Evolutionary conservation across 768 basidiomycete genomes (phyloP).

Genomic region (Lanmaoa pseudosensibilis): DNA sequence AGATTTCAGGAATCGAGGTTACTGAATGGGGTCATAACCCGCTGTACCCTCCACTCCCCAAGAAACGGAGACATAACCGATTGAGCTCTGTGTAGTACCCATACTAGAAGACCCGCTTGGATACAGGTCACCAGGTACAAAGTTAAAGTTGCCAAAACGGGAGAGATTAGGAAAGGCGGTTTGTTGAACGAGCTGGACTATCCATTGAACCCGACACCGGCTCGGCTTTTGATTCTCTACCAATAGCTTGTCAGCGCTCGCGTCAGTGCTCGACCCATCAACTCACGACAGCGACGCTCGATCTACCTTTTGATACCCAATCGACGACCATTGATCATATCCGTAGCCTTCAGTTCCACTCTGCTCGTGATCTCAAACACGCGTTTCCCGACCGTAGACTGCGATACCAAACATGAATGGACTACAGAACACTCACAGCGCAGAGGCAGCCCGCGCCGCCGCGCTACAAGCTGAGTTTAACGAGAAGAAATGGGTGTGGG

Average conservation of each 20-base stretch:
- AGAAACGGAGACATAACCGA: neutral
- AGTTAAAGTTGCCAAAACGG: conserved; percentile 17
- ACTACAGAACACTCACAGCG: conserved; percentile 49
- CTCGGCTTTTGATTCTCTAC: neutral
- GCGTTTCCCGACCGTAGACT: conserved; percentile 10
- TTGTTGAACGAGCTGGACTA: conserved; percentile 2
- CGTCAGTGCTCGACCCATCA: neutral
- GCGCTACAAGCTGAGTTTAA: conserved; percentile 95
- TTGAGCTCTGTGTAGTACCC: neutral
- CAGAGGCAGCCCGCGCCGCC: conserved; percentile 78
- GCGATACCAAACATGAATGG: conserved; percentile 43
- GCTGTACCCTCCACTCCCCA: neutral
- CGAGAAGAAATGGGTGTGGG: conserved; percentile 99
- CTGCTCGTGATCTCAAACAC: conserved; percentile 5
- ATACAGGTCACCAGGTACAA: neutral
- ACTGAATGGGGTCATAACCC: neutral
- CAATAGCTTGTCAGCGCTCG: neutral
- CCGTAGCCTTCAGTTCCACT: conserved; percentile 2
- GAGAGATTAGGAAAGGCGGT: conserved; percentile 3
- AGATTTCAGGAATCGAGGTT: neutral
- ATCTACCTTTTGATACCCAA: conserved; percentile 10
- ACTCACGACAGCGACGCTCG: conserved; percentile 5
- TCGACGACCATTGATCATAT: conserved; percentile 1
- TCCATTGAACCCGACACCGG: neutral
- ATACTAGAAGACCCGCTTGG: no score